Evolutionary conservation across 1,139 yeast genomes (phyloP).

Genomic region (Sugiyamaella paludigena): DNA sequence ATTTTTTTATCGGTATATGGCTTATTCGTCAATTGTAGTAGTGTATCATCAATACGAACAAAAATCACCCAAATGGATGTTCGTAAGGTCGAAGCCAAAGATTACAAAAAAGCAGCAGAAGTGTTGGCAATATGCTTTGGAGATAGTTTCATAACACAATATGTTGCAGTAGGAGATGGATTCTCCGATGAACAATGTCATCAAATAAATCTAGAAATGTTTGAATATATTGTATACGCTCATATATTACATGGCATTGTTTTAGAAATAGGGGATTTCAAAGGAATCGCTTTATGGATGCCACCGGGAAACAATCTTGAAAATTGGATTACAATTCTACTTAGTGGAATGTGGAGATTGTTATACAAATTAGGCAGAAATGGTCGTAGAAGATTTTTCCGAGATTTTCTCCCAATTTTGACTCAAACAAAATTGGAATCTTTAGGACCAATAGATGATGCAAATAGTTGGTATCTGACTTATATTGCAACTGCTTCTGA

Average conservation of each 20-base stretch:
- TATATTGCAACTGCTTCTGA: slow-evolving; percentile 57
- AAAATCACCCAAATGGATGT: slow-evolving; percentile 4
- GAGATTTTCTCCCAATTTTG: slow-evolving; percentile 55
- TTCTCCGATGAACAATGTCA: slow-evolving; percentile 39
- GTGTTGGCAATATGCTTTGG: slow-evolving; percentile 53
- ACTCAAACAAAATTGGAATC: slow-evolving; percentile 46
- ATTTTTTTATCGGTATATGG: neutral
- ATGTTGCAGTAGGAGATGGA: slow-evolving; percentile 46
- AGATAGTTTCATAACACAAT: slow-evolving; percentile 51
- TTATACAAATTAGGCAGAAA: slow-evolving; percentile 50
- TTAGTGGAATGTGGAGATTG: slow-evolving; percentile 56
- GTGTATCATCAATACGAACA: too few relatives aligned
- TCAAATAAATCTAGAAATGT: slow-evolving; percentile 48
- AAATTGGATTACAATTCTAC: slow-evolving; percentile 49
- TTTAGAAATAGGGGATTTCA: slow-evolving; percentile 52
- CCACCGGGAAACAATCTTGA: slow-evolving; percentile 53
- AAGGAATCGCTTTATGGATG: slow-evolving; percentile 64
- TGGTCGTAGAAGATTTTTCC: slow-evolving; percentile 55
- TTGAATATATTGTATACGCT: slow-evolving; percentile 56
- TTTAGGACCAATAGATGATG: slow-evolving; percentile 36
- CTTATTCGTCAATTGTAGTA: too few relatives aligned
- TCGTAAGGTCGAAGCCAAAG: slow-evolving; percentile 40
- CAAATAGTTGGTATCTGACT: slow-evolving; percentile 54
- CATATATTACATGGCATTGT: slow-evolving; percentile 58
- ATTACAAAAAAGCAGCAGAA: slow-evolving; percentile 53